Conservation (phyloP, 2,329 filamentous ascomycete species). For the Penicillium janthinellum region DNA sequence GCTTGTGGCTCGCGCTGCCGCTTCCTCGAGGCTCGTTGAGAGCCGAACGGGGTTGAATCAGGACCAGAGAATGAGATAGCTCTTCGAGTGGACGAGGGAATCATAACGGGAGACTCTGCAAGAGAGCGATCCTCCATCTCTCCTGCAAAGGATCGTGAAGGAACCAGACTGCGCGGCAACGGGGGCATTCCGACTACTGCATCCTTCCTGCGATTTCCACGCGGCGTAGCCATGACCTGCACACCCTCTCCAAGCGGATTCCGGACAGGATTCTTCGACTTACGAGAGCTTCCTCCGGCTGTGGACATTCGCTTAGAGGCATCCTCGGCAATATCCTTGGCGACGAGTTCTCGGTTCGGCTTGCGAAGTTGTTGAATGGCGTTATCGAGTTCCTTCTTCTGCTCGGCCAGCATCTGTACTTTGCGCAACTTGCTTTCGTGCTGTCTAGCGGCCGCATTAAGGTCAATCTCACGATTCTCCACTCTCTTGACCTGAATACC, state of each 20-base stretch:
- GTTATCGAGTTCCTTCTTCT: conserved; percentile 52
- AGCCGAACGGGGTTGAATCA: conserved; percentile 20
- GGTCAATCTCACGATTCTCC: conserved; percentile 53
- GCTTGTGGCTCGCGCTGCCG: conserved; percentile 10
- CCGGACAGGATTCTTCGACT: conserved; percentile 45
- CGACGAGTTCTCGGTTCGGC: conserved; percentile 50
- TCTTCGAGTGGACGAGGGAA: conserved; percentile 37
- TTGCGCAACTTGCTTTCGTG: conserved; percentile 51
- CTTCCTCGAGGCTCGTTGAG: conserved; percentile 5
- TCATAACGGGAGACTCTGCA: conserved; percentile 31
- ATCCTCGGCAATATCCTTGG: conserved; percentile 49
- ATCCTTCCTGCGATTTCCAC: conserved; percentile 40
- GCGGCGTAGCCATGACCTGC: conserved; percentile 54
- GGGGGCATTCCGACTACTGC: conserved; percentile 29
- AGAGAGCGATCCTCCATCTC: conserved; percentile 30
- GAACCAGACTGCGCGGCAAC: conserved; percentile 27
- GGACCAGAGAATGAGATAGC: conserved; percentile 31
- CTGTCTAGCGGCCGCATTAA: conserved; percentile 47
- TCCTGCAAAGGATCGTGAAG: conserved; percentile 35
- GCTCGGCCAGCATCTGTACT: conserved; percentile 48
- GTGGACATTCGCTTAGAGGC: conserved; percentile 39
- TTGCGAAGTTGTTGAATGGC: conserved; percentile 51
- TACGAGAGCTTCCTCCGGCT: conserved; percentile 37
- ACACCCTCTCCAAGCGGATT: conserved; percentile 47
- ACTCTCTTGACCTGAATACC: conserved; percentile 49